Evolutionary conservation across 805 yeast genomes (phyloP).

Genomic region (Hyphopichia homilentoma): DNA sequence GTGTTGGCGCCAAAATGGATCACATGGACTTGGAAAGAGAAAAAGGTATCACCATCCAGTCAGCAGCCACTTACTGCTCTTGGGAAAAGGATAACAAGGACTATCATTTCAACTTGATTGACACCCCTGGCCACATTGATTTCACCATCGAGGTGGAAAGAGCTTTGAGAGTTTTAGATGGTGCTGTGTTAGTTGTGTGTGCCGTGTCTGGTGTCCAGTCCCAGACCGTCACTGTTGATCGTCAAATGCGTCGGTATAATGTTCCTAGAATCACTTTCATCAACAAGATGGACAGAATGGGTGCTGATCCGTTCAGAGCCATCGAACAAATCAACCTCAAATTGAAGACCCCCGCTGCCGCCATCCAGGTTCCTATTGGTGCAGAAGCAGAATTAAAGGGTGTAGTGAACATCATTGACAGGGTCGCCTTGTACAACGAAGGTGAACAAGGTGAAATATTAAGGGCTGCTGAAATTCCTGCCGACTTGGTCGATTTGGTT

Average conservation of each 20-base stretch:
- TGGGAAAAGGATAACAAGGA: constrained; percentile 74
- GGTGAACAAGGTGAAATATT: constrained; percentile 86
- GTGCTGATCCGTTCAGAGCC: constrained; percentile 94
- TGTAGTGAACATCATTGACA: constrained; percentile 85
- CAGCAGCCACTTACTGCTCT: constrained; percentile 97
- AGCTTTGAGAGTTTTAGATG: constrained; percentile 96
- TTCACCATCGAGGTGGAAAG: constrained; percentile 98
- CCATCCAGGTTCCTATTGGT: constrained; percentile 97
- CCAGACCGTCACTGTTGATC: constrained; percentile 96
- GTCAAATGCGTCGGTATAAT: constrained; percentile 98
- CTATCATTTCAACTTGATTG: constrained; percentile 91
- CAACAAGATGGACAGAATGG: constrained; percentile 99
- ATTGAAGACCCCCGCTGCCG: constrained; percentile 92
- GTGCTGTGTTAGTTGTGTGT: constrained; percentile 97
- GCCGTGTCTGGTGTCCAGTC: constrained; percentile 99
- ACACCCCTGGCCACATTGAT: constrained; percentile 98
- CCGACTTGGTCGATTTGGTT: constrained; percentile 72
- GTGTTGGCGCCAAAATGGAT: constrained; percentile 99
- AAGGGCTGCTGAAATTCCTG: constrained; percentile 65
- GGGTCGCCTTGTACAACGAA: constrained; percentile 83
- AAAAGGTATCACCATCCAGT: constrained; percentile 97
- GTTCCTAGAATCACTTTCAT: constrained; percentile 95
- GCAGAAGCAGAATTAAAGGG: constrained; percentile 82
- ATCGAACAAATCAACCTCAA: constrained; percentile 86
- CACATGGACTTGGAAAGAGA: constrained; percentile 98